Conservation (phyloP, 306 rosid species). For the Lupinus albus region DNA sequence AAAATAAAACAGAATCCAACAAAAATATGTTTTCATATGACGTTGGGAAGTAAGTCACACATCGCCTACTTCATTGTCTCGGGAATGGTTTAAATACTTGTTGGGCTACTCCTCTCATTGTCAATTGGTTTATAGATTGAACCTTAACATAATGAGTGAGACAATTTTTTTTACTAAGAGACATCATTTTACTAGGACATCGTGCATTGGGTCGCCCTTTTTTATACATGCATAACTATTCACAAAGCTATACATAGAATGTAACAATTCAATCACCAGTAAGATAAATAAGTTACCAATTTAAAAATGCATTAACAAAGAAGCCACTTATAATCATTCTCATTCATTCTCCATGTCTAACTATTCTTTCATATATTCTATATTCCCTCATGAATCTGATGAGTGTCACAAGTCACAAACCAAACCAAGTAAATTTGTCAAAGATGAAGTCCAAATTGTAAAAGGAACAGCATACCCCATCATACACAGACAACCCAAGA, state of each 20-base stretch:
- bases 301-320: not conserved
- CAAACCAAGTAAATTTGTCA: constrained; percentile 14
- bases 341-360: not conserved
- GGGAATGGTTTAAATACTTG: too few species aligned
- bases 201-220: too few species aligned
- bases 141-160: too few species aligned
- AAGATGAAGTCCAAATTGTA: constrained; percentile 19
- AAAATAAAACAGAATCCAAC: too few species aligned
- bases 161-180: too few species aligned
- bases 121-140: too few species aligned
- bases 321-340: constrained; percentile 13
- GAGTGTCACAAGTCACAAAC: not conserved
- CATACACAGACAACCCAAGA: not conserved
- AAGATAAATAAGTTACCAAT: not conserved
- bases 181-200: too few species aligned
- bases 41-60: too few species aligned
- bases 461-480: not conserved
- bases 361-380: constrained; percentile 7
- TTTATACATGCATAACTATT: not conserved
- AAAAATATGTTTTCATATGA: too few species aligned
- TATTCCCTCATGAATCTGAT: constrained; percentile 4
- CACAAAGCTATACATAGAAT: constrained; percentile 1
- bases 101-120: too few species aligned
- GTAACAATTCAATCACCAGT: not conserved
- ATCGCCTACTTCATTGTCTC: too few species aligned